Base-by-base conservation (phyloP, 768 basidiomycete species). In the Lactifluus echinatus region DNA sequence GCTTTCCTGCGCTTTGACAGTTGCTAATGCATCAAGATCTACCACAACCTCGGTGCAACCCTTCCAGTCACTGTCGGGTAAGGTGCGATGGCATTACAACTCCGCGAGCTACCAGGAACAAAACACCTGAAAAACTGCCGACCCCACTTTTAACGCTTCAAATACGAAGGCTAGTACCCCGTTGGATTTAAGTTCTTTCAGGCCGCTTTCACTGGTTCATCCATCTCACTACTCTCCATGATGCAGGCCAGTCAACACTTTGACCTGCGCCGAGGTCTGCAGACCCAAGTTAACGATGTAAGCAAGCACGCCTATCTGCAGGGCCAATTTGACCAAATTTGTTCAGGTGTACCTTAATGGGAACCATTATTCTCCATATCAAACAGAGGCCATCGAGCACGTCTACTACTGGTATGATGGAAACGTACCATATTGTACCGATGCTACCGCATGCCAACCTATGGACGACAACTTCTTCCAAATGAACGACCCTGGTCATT, bases 361-460 rank as follows among this genome's bases (percentile, higher is more conserved):
- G 21, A 50, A n/a, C 36, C 42, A 44, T 12, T 21, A 58, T 52
- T 46, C 51, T 15, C 46, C 37, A 29, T 29, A 37, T 40, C 58
- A 55, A 36, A 39, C 17, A 11, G 47, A 59, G 23, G 58, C 42
- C 4, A 45, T 59, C 48, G 42, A 59, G 23, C 55, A 59, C 8
- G 53, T 55, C 34, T 50, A 54, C 48, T 59, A 59, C 34, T 59
- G 58, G 58, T 55, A 59, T 15, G 58, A 59, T n/a, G 58, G 58
- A 2, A 43, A 49, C 12, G 40, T 59, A 11, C 58, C 58, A 50
- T 59, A 50, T 45, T 59, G 23, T 17, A 55, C 53, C 34, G 53
- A 59, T 50, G 47, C 34, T 7, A 44, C 53, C 19, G 33, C 48
- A 36, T 55, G 34, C 34, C 58, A 50, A 19, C 53, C 53, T 21